phyloP scores from a whole-genome alignment of 2,329 filamentous ascomycete species.

The Fusarium subtropicale region DNA sequence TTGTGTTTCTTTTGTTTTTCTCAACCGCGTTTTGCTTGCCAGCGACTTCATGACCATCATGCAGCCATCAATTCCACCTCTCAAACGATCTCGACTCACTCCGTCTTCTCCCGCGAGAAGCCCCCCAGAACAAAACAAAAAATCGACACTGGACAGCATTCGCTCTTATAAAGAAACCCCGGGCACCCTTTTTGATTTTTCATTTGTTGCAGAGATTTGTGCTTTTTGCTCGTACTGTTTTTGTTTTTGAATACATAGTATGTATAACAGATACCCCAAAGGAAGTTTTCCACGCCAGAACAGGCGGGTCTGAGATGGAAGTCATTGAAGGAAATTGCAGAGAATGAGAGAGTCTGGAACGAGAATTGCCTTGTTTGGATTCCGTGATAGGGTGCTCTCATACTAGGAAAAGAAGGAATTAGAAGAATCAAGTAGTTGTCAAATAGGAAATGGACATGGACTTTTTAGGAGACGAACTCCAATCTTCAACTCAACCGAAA shows the following conservation, averaged over 20 bases:
- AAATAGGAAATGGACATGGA: conserved; percentile 28
- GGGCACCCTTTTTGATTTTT: conserved; percentile 29
- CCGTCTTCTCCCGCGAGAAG: background rate
- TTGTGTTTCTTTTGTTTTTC: conserved; percentile 28
- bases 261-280: conserved; percentile 49
- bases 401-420: conserved; percentile 1
- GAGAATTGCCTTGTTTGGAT: background rate
- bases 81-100: conserved; percentile 19
- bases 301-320: conserved; percentile 39
- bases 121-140: conserved; percentile 7
- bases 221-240: conserved; percentile 23
- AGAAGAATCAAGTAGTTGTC: conserved; percentile 24
- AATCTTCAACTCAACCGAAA: conserved; percentile 10
- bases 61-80: conserved; percentile 28
- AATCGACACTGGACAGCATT: conserved; percentile 29
- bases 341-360: conserved; percentile 9
- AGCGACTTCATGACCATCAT: conserved; percentile 23
- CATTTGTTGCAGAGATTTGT: conserved; percentile 40
- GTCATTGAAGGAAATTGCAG: conserved; percentile 27
- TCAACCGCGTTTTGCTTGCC: conserved; percentile 28
- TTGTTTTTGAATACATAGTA: conserved; percentile 40
- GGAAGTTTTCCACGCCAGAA: conserved; percentile 36
- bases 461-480: conserved; percentile 18
- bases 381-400: background rate
- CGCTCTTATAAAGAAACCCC: background rate